Percentiles rank a stretch among this genome's conserved stretches.
Conservation (phyloP, 768 basidiomycete genomes). For the Chlorophyllum brunneum region DNA sequence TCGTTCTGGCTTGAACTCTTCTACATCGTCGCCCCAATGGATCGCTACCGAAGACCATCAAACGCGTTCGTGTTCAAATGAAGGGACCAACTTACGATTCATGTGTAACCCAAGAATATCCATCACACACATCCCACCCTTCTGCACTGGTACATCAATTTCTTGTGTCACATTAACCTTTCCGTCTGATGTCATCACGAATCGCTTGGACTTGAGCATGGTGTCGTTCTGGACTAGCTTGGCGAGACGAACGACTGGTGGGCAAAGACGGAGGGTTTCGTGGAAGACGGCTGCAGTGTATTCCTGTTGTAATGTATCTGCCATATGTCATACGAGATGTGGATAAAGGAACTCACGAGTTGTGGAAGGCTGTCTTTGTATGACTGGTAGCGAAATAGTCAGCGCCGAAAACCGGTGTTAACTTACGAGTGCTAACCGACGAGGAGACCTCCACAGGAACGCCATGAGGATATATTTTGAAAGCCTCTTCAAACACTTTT, state of each 20-base stretch:
- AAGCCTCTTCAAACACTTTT: slow-evolving; percentile 39
- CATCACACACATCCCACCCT: slow-evolving; percentile 34
- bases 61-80: neutral
- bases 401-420: too few relatives aligned
- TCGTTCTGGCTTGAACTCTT: slow-evolving; percentile 43
- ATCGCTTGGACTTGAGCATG: slow-evolving; percentile 28
- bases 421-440: too few relatives aligned
- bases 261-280: slow-evolving; percentile 43
- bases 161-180: slow-evolving; percentile 25
- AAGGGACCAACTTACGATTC: slow-evolving; percentile 46
- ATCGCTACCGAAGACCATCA: slow-evolving; percentile 27
- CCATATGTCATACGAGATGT: neutral
- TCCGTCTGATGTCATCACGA: slow-evolving; percentile 22
- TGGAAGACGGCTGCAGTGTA: slow-evolving; percentile 40
- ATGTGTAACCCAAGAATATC: slow-evolving; percentile 41
- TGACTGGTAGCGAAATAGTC: too few relatives aligned
- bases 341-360: neutral
- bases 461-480: slow-evolving; percentile 38
- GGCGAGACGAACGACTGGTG: slow-evolving; percentile 31
- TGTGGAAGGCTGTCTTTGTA: slow-evolving; percentile 9
- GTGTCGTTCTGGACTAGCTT: slow-evolving; percentile 33
- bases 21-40: slow-evolving; percentile 44
- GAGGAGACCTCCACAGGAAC: slow-evolving; percentile 20
- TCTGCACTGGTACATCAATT: slow-evolving; percentile 30
- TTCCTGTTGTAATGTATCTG: slow-evolving; percentile 24